Evolutionary conservation across 2,329 filamentous ascomycete genomes (phyloP), one percentile per base, ranked within the genome.

Genomic region (Ampelomyces quisqualis): DNA sequence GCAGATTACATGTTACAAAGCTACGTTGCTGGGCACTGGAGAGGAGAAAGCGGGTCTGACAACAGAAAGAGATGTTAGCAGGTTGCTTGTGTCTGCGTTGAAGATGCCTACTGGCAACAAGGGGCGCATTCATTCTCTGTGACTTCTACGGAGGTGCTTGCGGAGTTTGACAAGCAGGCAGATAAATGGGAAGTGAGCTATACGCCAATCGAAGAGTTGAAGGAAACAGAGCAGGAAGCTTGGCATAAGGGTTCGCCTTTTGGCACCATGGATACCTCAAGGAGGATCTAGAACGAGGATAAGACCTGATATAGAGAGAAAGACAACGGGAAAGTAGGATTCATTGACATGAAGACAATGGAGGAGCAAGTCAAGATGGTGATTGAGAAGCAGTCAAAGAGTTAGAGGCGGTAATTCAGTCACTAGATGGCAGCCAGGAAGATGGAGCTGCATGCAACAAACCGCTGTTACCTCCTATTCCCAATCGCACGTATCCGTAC

Each of bases 251-350:
- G 73, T 0, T 65, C 73, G 32, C 74, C 81, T 0, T 45, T 59
- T 13, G 82, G 81, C 1, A 80, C 79, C 0, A 50, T 70, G 1
- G 73, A 76, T 34, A 88, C 85, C 0, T 67, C 89, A 50, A 72
- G 81, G 31, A 71, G 86, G 13, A 89, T 89, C 35, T 89, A 85
- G 86, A 78, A 79, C 0, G 79, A 86, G 55, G 86, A 86, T 0
- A 82, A 82, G 1, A 89, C 85, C 0, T 62, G 88, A 31, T 88
- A 89, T 58, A 77, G 80, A 1, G 77, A 79, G 65, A 78, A 81
- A 39, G 84, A 87, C 58, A 88, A 89, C 54, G 75, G 73, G 19
- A 53, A 74, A 1, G 73, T 88, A 35, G 66, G 58, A 5, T 41
- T 51, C 6, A 39, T 72, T 72, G 3, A 73, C 73, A 7, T 29